Evolutionary conservation across 306 rosid genomes (phyloP), one percentile per base, ranked within the genome.

Genomic region (Abrus precatorius): DNA sequence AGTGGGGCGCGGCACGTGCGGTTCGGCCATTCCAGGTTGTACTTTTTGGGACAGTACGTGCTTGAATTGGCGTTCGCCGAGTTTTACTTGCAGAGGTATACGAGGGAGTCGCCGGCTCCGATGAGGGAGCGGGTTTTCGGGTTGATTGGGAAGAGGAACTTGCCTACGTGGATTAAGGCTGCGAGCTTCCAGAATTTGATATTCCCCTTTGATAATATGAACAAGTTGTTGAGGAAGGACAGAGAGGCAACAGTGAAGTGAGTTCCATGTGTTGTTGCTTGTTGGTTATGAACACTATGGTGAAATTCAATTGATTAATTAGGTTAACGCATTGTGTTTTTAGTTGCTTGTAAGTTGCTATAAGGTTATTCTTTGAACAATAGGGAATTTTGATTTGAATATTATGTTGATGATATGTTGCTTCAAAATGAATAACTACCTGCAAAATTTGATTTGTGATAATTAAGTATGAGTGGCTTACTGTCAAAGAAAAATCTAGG

Each of bases 71-170:
- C 91, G 0, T 69, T 92, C 1, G 92, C 89, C 0, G 98, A 92
- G 88, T 91, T 49, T 44, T 92, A 91, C 71, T 61, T 95, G 79
- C 98, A 91, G 91, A 83, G 97, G 73, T 92, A 88, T 86, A 97
- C 98, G 40, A 91, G 93, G 91, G 98, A 94, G 79, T 62, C 92
- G 20, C 97, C 97, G 2, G 98, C 90, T 43, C 95, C 98, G 1
- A 88, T 94, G 91, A 90, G 98, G 79, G 98, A 94, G 77, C 83
- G 98, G 72, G 93, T 94, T 41, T 92, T 84, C 38, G 98, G 79
- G 34, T 82, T 95, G 81, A 91, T 91, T 36, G 97, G 98, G 76
- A 95, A 92, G 91, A 71, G 88, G 76, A 79, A 32, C 63, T 68
- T 95, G 87, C 97, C 97, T 2, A 57, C 61, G 82, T 91, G 98